Base-by-base conservation (phyloP, 2,329 filamentous ascomycete species). In the Berkeleyomyces rouxiae region DNA sequence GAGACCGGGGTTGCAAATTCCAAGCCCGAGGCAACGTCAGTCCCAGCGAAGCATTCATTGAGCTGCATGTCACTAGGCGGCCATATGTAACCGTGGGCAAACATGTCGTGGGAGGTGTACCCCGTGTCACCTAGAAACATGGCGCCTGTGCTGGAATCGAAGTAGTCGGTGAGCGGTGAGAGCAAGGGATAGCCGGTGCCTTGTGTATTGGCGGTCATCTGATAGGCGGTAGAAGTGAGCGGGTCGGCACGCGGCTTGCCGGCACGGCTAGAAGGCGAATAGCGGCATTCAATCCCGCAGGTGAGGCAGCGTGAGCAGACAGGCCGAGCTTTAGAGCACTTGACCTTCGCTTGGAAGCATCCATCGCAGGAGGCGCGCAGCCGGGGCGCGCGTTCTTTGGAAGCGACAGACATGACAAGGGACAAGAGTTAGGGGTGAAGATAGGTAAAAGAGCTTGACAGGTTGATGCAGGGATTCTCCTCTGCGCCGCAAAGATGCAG, bases 321-420 rank as follows among this genome's bases (percentile, higher is more conserved):
- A 1, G 79, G 79, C n/a, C 77, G 71, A 2, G 73, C 72, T 66
- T 81, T 81, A 65, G 76, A 79, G 69, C 79, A 81, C 67, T 80
- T 81, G 70, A 81, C 78, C 68, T 81, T 81, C 65, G 78, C 78
- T 23, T 79, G 70, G 68, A 80, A 80, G 70, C 79, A 81, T 6
- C 76, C 77, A 65, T 81, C 78, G 68, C 79, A 81, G 16, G 78
- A 80, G 31, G 75, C 75, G 64, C 77, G 71, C 39, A 78, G 70
- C 55, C 75, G 74, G 58, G 74, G 74, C 66, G 75, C 72, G 42
- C 73, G 72, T 65, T 71, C 67, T 64, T 74, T 75, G 39, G 67
- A 67, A 33, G 61, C 11, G 6, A 43, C 16, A 3, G 64, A 58
- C 61, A 58, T 62, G 57, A 36, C 2, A 36, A 23, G 11, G 16